phyloP scores from a whole-genome alignment of 1,284 basidiomycete species.

The Rhodotorula glutinis region DNA sequence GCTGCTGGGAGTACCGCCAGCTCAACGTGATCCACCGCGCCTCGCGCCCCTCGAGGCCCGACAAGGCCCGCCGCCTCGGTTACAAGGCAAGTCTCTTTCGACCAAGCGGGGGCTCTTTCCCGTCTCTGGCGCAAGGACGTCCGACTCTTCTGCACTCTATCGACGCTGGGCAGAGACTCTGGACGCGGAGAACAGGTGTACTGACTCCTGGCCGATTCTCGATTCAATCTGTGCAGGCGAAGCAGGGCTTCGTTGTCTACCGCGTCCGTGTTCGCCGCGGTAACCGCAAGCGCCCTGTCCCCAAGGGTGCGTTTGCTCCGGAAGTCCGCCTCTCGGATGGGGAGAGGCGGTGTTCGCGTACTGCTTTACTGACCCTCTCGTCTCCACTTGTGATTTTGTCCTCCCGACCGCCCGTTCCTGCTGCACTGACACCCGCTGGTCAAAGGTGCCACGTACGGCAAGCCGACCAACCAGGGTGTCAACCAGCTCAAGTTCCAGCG shows the following conservation, averaged over 20 bases:
- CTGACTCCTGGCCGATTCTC: background rate
- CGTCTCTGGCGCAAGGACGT: too few species aligned
- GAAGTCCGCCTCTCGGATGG: too few species aligned
- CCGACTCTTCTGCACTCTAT: too few species aligned
- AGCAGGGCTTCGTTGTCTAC: constrained; percentile 99
- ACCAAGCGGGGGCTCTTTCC: too few species aligned
- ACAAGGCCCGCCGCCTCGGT: constrained; percentile 97
- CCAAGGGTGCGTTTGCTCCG: constrained; percentile 80
- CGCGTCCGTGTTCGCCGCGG: constrained; percentile 95
- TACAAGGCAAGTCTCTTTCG: constrained; percentile 64
- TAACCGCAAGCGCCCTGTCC: constrained; percentile 98
- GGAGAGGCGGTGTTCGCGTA: too few species aligned
- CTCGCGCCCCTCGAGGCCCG: constrained; percentile 93
- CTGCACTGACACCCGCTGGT: too few species aligned
- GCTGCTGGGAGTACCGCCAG: constrained; percentile 99
- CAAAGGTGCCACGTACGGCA: constrained; percentile 94
- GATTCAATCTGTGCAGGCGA: constrained; percentile 58
- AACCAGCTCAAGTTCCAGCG: constrained; percentile 99
- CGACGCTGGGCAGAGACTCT: too few species aligned
- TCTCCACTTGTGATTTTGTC: too few species aligned
- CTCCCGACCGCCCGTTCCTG: too few species aligned
- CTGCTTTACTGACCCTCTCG: background rate
- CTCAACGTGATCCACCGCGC: constrained; percentile 97
- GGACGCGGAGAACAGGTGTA: too few species aligned
- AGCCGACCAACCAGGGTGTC: constrained; percentile 99